A percentile compares a stretch with the other conserved stretches of the same genome.
These are phyloP conservation scores for Theobroma cacao DNA, from an alignment of 345 rosid species.

Conservation along the genomic window DNA sequence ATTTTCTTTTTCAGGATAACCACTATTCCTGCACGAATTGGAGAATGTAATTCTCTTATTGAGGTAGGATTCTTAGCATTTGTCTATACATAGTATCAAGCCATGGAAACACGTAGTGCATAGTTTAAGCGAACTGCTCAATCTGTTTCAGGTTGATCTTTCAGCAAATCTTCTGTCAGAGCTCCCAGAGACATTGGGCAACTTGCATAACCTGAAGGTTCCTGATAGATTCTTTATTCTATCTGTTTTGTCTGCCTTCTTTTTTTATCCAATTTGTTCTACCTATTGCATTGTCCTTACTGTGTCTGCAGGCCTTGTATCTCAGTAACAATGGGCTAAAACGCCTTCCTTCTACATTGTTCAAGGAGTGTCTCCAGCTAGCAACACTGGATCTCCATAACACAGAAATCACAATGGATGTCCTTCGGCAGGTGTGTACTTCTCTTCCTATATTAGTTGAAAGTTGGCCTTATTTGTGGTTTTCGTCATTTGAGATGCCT, in stretches of 20 bases:
- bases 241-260: not conserved
- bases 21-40: conserved; percentile 46
- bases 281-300: not conserved
- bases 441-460: not conserved
- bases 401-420: conserved; percentile 77
- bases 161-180: conserved; percentile 71
- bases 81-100: not conserved
- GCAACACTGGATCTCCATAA: conserved; percentile 82
- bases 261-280: not conserved
- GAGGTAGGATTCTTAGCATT: conserved; percentile 44
- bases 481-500: not conserved
- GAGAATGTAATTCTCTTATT: conserved; percentile 56
- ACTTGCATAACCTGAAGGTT: conserved; percentile 71
- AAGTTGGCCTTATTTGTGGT: not conserved
- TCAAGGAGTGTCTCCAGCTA: conserved; percentile 65
- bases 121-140: conserved; percentile 10
- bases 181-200: conserved; percentile 61
- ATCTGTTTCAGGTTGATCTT: conserved; percentile 68
- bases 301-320: conserved; percentile 51
- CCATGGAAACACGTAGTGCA: not conserved
- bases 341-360: conserved; percentile 52
- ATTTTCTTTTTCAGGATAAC: conserved; percentile 47
- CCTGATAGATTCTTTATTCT: not conserved
- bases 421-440: conserved; percentile 66
- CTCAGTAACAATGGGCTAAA: conserved; percentile 70